Percentiles rank a stretch among this genome's conserved stretches.
Conservation (phyloP, 805 yeast genomes). For the Brettanomyces custersianus region DNA sequence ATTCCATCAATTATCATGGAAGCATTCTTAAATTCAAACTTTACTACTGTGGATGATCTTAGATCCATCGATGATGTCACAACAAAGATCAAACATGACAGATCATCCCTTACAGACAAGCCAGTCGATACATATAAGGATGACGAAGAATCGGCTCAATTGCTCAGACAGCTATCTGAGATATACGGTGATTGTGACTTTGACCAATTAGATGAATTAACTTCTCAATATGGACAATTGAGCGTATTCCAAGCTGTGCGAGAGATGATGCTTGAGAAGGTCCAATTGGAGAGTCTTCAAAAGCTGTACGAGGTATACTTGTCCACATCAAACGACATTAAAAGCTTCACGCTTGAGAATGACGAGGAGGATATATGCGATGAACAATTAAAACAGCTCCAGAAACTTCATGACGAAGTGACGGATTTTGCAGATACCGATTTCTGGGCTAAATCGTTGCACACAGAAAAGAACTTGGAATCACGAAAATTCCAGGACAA, state of each 20-base stretch:
- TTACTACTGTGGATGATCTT: constrained; percentile 2
- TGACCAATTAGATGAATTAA: constrained; percentile 3
- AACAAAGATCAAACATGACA: not conserved
- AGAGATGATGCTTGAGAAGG: constrained; percentile 6
- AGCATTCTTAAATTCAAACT: constrained; percentile 1
- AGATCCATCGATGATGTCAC: not conserved
- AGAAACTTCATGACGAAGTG: not conserved
- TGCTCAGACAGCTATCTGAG: not conserved
- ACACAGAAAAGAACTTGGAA: not conserved
- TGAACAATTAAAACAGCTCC: not conserved
- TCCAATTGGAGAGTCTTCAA: constrained; percentile 4
- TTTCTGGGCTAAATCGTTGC: not conserved
- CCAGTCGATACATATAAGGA: no score
- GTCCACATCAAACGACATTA: no score
- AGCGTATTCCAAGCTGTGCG: constrained; percentile 8
- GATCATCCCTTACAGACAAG: no score
- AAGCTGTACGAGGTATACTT: not conserved
- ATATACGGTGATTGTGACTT: not conserved
- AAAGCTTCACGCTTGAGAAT: constrained; percentile 3
- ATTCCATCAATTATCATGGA: not conserved
- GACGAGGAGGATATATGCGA: not conserved
- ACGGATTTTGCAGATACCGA: not conserved
- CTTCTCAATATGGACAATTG: constrained; percentile 4
- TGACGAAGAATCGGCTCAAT: not conserved
- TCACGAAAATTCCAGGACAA: no score